phyloP scores from a whole-genome alignment of 2,329 filamentous ascomycete species.

The Trichoderma sp. region DNA sequence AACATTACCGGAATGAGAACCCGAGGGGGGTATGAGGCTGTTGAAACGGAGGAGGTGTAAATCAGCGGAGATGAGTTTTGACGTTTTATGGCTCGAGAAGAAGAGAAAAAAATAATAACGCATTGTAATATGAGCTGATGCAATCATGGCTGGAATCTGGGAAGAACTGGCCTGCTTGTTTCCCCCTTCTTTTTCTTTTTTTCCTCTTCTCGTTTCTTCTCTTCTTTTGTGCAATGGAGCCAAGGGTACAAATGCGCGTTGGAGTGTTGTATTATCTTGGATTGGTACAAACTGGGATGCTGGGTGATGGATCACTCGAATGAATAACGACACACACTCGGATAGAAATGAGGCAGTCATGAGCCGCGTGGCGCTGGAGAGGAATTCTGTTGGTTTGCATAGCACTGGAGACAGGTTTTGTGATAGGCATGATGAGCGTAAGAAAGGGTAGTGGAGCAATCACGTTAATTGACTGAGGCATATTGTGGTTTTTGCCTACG shows the following conservation, averaged over 20 bases:
- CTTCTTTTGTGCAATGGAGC: neutral
- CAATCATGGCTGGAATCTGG: neutral
- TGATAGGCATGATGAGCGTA: neutral
- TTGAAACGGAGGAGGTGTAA: slow-evolving; percentile 52
- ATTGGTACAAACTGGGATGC: neutral
- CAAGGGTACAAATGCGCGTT: neutral
- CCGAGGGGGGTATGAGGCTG: slow-evolving; percentile 60
- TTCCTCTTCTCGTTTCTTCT: neutral
- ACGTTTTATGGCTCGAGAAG: neutral
- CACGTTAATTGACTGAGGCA: neutral
- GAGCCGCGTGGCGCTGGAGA: slow-evolving; percentile 3
- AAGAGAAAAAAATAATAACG: neutral
- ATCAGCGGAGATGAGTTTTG: slow-evolving; percentile 41
- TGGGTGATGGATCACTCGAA: neutral
- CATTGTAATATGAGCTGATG: slow-evolving; percentile 8
- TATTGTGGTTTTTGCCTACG: neutral
- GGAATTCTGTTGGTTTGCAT: slow-evolving; percentile 4
- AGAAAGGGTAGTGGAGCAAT: neutral
- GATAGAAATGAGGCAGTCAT: slow-evolving; percentile 3
- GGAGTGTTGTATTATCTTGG: slow-evolving; percentile 11
- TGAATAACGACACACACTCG: slow-evolving; percentile 9
- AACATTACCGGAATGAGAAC: slow-evolving; percentile 47
- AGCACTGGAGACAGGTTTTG: neutral
- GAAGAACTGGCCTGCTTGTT: neutral
- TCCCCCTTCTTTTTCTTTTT: neutral